A percentile compares a stretch with the other conserved stretches of the same genome.
Evolutionary conservation across 768 basidiomycete genomes (phyloP).

Genomic region (Termitomyces heimii): DNA sequence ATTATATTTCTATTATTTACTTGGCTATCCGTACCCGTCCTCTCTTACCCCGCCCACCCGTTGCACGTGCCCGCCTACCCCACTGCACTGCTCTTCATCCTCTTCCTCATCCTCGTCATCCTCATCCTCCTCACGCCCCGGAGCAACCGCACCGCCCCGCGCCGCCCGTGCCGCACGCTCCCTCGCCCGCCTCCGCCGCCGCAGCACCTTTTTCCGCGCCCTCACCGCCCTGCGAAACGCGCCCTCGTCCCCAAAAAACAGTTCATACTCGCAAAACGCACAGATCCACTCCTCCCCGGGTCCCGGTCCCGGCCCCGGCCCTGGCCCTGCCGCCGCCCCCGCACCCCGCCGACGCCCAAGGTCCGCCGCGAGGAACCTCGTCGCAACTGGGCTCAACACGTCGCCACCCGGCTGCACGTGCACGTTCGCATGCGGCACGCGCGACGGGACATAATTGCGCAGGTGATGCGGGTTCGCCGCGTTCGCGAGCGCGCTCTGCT

Average conservation of each 20-base stretch:
- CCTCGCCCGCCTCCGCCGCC: constrained; percentile 61
- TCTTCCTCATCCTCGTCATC: constrained; percentile 24
- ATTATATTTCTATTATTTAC: not conserved
- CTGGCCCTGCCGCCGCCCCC: constrained; percentile 10
- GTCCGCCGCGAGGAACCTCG: constrained; percentile 65
- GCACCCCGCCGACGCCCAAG: constrained; percentile 26
- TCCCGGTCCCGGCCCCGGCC: constrained; percentile 47
- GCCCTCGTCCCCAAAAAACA: constrained; percentile 79
- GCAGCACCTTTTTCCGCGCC: constrained; percentile 74
- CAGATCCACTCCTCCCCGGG: constrained; percentile 91
- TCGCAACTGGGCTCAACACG: constrained; percentile 52
- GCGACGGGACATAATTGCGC: constrained; percentile 87
- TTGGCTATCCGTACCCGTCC: not conserved
- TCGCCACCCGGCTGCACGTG: constrained; percentile 6
- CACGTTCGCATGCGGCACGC: constrained; percentile 49
- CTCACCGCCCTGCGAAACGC: constrained; percentile 58
- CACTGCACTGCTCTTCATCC: not conserved
- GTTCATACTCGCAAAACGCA: constrained; percentile 85
- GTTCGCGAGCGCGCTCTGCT: constrained; percentile 84
- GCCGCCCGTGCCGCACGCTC: constrained; percentile 56
- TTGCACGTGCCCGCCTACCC: not conserved
- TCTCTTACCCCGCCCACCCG: not conserved
- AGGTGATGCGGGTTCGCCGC: constrained; percentile 95
- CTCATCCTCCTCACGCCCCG: constrained; percentile 14
- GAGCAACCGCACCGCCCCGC: constrained; percentile 26